phyloP scores from a whole-genome alignment of 1,284 basidiomycete genomes.

The Neolentinus lepideus region DNA sequence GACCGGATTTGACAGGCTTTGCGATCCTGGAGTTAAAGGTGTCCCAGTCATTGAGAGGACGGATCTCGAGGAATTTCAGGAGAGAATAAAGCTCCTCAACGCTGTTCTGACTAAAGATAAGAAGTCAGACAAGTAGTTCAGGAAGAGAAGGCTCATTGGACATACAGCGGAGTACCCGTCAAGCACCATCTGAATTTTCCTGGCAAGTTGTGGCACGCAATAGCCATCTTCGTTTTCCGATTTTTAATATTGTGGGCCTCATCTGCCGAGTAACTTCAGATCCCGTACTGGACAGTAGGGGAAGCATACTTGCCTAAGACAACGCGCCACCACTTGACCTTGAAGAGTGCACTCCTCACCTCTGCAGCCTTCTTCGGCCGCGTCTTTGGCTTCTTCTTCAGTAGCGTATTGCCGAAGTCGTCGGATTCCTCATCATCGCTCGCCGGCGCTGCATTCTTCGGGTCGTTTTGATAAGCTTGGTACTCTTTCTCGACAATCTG shows the following conservation, averaged over 20 bases:
- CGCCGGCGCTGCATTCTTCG: not conserved
- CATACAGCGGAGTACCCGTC: slow-evolving; percentile 86
- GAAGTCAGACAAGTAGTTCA: not conserved
- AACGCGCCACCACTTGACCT: slow-evolving; percentile 78
- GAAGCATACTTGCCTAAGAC: slow-evolving; percentile 58
- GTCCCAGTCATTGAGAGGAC: slow-evolving; percentile 77
- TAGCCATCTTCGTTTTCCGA: slow-evolving; percentile 72
- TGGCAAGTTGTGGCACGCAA: slow-evolving; percentile 75
- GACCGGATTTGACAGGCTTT: slow-evolving; percentile 71
- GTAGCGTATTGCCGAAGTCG: not conserved
- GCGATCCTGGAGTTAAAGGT: slow-evolving; percentile 77
- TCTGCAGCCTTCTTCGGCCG: slow-evolving; percentile 12
- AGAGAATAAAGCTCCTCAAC: slow-evolving; percentile 88
- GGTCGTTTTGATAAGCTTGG: slow-evolving; percentile 33
- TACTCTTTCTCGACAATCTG: slow-evolving; percentile 74
- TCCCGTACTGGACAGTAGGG: not conserved
- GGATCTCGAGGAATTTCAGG: slow-evolving; percentile 82
- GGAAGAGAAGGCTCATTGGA: not conserved
- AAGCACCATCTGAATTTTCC: slow-evolving; percentile 85
- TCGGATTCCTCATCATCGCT: not conserved
- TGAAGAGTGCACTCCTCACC: slow-evolving; percentile 67
- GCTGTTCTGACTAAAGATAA: slow-evolving; percentile 62
- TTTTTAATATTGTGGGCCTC: slow-evolving; percentile 99
- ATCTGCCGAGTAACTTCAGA: slow-evolving; percentile 38
- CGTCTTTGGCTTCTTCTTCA: not conserved